Conservation (phyloP, 2,329 filamentous ascomycete genomes). For the Colletotrichum phormii region DNA sequence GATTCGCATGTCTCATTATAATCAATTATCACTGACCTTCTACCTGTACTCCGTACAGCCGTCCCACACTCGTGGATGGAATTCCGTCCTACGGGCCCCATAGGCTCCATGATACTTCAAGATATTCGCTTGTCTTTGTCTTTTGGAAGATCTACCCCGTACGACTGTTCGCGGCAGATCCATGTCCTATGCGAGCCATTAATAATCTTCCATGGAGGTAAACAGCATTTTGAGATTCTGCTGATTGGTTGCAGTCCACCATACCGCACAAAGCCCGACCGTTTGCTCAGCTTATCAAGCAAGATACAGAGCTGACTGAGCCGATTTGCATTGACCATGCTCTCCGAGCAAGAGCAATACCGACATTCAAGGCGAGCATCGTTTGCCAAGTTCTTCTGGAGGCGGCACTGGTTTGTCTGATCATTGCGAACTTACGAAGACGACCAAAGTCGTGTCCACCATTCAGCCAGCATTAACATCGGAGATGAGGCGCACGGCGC, state of each 20-base stretch:
- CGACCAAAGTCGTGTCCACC: constrained; percentile 36
- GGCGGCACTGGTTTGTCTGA: not conserved
- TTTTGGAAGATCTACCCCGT: not conserved
- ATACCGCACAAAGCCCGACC: not conserved
- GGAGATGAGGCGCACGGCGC: constrained; percentile 50
- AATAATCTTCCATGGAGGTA: not conserved
- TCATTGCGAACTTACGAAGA: not conserved
- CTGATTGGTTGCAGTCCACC: not conserved
- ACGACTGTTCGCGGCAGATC: not conserved
- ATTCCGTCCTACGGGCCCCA: constrained; percentile 15
- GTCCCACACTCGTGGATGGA: constrained; percentile 11
- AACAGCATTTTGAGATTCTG: not conserved
- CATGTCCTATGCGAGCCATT: not conserved
- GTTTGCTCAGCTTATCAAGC: too few relatives aligned
- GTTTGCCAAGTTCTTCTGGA: not conserved
- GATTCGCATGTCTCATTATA: not conserved
- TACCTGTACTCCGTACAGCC: not conserved
- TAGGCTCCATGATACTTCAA: constrained; percentile 12
- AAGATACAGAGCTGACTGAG: not conserved
- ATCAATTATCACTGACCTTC: not conserved
- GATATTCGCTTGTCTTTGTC: constrained; percentile 17
- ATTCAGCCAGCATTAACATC: constrained; percentile 51
- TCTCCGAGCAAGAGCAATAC: not conserved
- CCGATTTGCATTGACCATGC: not conserved
- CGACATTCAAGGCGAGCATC: not conserved